Percentiles rank a stretch among this genome's conserved stretches.
Conservation (phyloP, 805 yeast genomes). For the Wickerhamiella spandovensis region DNA sequence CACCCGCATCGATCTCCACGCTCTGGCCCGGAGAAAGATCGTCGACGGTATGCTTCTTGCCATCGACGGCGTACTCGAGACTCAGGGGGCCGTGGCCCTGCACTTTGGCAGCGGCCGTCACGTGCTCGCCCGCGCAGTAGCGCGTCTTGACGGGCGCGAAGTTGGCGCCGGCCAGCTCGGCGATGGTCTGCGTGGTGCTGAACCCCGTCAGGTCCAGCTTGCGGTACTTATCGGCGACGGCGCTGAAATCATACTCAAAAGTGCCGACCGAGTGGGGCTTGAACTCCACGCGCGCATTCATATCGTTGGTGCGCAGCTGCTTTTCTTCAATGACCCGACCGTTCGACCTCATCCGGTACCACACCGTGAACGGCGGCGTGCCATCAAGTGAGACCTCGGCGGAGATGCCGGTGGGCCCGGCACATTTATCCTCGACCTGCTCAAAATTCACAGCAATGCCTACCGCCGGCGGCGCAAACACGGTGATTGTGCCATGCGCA, state of each 20-base stretch:
- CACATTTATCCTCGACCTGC: conserved; percentile 72
- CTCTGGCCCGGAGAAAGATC: not conserved
- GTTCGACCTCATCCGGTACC: conserved; percentile 39
- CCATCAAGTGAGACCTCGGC: conserved; percentile 62
- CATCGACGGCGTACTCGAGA: conserved; percentile 47
- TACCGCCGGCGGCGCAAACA: conserved; percentile 49
- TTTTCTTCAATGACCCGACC: conserved; percentile 21
- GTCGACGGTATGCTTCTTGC: conserved; percentile 2
- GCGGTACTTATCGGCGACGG: conserved; percentile 34
- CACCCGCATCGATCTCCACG: not conserved
- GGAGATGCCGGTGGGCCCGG: conserved; percentile 78
- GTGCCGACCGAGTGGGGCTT: conserved; percentile 72
- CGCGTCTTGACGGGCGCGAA: conserved; percentile 18
- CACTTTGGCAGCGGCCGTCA: conserved; percentile 41
- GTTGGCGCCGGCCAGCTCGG: conserved; percentile 30
- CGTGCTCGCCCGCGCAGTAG: conserved; percentile 36
- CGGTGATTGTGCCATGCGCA: conserved; percentile 40
- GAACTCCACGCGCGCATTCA: conserved; percentile 47
- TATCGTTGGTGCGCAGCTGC: conserved; percentile 21
- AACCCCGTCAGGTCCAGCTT: conserved; percentile 17
- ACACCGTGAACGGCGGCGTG: conserved; percentile 65
- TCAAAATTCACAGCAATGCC: conserved; percentile 30
- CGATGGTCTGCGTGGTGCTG: conserved; percentile 23
- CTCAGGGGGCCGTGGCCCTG: conserved; percentile 74
- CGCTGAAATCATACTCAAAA: conserved; percentile 68